Evolutionary conservation across 345 rosid species (phyloP).

Genomic region (Salix exigua): DNA sequence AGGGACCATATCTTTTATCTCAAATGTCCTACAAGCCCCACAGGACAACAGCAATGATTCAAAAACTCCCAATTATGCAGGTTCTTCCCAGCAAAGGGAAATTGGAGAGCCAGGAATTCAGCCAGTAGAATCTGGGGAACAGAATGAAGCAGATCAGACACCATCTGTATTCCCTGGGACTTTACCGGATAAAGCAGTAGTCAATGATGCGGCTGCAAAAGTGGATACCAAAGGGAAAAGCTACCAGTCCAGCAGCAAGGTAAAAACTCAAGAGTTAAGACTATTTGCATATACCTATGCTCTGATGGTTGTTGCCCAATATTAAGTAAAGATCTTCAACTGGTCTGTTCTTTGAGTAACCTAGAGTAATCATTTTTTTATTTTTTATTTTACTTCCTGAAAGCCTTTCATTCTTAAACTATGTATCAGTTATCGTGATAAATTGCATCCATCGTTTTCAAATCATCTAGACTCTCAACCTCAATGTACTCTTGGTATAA

Average conservation of each 20-base stretch:
- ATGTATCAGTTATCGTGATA: background rate
- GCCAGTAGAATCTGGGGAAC: constrained; percentile 7
- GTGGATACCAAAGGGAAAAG: constrained; percentile 33
- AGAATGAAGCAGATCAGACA: constrained; percentile 24
- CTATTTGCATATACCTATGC: background rate
- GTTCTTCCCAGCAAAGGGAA: constrained; percentile 18
- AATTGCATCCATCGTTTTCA: background rate
- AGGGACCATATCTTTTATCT: constrained; percentile 35
- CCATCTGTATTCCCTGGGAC: constrained; percentile 28
- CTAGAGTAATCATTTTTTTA: background rate
- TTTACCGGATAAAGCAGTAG: constrained; percentile 20
- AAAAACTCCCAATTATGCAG: constrained; percentile 9
- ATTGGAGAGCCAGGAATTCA: constrained; percentile 16
- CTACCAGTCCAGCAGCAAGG: constrained; percentile 37
- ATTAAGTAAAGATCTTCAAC: background rate
- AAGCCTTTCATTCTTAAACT: background rate
- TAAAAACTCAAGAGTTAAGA: constrained; percentile 12
- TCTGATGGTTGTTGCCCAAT: background rate
- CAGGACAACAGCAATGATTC: constrained; percentile 19
- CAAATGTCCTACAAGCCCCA: constrained; percentile 34
- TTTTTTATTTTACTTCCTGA: background rate
- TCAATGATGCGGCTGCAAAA: constrained; percentile 22
- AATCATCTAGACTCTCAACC: background rate
- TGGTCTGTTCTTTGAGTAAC: background rate
- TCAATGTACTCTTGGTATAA: background rate